Conservation (phyloP, 73 alveolate species). For the Paramecium primaurelia region DNA sequence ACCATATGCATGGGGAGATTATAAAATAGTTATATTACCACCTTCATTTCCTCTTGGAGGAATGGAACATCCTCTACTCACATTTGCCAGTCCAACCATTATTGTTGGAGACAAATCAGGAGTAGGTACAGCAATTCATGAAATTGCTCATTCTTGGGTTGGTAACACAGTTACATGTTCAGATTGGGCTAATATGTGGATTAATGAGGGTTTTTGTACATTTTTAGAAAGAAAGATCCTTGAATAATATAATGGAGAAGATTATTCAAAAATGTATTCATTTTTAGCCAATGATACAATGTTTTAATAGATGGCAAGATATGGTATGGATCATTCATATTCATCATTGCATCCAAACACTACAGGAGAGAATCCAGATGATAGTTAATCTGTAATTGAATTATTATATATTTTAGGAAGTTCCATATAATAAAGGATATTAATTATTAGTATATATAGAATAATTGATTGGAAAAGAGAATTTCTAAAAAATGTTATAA, state of each 20-base stretch:
- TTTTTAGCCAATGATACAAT: slow-evolving; percentile 69
- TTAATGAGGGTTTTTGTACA: slow-evolving; percentile 94
- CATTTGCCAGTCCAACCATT: slow-evolving; percentile 95
- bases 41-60: slow-evolving; percentile 98
- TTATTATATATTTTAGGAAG: background rate
- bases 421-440: slow-evolving; percentile 92
- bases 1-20: slow-evolving; percentile 96
- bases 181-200: slow-evolving; percentile 97
- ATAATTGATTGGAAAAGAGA: slow-evolving; percentile 46
- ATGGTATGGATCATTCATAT: slow-evolving; percentile 71
- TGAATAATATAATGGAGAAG: slow-evolving; percentile 69
- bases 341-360: slow-evolving; percentile 75
- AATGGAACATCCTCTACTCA: slow-evolving; percentile 98
- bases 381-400: background rate
- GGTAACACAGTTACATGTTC: slow-evolving; percentile 97
- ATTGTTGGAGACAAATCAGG: slow-evolving; percentile 96
- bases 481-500: slow-evolving; percentile 47
- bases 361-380: slow-evolving; percentile 80
- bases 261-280: slow-evolving; percentile 58
- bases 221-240: slow-evolving; percentile 84
- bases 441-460: slow-evolving; percentile 72
- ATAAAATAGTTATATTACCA: slow-evolving; percentile 92
- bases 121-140: slow-evolving; percentile 90
- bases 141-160: slow-evolving; percentile 97
- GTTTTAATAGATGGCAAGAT: slow-evolving; percentile 57